Conservation (phyloP, 2,329 filamentous ascomycete species). For the Bipolaris cookei region DNA sequence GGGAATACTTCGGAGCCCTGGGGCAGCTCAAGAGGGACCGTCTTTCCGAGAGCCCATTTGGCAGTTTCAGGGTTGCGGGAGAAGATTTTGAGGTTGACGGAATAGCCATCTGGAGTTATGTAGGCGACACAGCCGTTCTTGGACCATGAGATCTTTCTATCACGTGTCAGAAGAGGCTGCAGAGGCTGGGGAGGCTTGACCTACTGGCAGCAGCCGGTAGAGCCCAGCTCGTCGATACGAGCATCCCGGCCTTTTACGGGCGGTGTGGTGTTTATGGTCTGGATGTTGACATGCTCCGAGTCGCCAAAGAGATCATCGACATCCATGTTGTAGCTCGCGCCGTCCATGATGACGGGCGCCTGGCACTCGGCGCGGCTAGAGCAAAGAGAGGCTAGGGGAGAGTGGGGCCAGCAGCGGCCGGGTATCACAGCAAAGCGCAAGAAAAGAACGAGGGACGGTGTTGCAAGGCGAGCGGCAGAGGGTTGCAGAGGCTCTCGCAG, state of each 20-base stretch:
- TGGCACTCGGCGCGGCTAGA: conserved; percentile 1
- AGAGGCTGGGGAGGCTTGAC: conserved; percentile 42
- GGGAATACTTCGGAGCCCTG: conserved; percentile 68
- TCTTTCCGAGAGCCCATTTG: conserved; percentile 76
- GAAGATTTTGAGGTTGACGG: conserved; percentile 75
- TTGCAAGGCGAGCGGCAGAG: conserved; percentile 3
- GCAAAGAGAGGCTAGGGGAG: conserved; percentile 3
- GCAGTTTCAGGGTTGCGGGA: conserved; percentile 72
- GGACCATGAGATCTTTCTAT: conserved; percentile 84
- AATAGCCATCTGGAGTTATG: conserved; percentile 73
- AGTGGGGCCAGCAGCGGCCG: conserved; percentile 13
- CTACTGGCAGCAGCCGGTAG: conserved; percentile 82
- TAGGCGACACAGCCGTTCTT: conserved; percentile 84
- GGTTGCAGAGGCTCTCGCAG: conserved; percentile 17
- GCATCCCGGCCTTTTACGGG: conserved; percentile 71
- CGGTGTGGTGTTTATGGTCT: conserved; percentile 60
- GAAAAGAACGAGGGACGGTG: conserved; percentile 4
- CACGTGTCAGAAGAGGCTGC: conserved; percentile 5
- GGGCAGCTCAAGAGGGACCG: conserved; percentile 69
- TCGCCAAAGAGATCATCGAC: conserved; percentile 58
- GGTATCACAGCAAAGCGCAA: conserved; percentile 32
- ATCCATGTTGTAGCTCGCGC: conserved; percentile 44
- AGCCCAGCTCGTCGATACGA: conserved; percentile 77
- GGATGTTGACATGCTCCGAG: conserved; percentile 64
- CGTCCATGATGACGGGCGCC: conserved; percentile 57